These are phyloP conservation scores for Exidia glandulosa DNA, from an alignment of 768 basidiomycete species.

Conservation along the genomic window DNA sequence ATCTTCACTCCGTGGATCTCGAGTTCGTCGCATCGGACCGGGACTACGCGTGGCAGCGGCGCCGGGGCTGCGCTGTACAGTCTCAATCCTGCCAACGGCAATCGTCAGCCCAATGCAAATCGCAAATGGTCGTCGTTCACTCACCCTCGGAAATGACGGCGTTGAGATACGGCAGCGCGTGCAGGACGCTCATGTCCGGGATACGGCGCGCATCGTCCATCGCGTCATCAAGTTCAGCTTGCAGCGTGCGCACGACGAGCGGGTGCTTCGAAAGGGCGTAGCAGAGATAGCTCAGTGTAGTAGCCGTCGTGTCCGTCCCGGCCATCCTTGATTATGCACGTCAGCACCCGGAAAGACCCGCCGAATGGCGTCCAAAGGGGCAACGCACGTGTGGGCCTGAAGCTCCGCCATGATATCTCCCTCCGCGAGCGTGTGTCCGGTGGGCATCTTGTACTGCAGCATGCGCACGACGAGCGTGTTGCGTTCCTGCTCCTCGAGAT, in stretches of 20 bases:
- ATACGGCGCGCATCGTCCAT: constrained; percentile 27
- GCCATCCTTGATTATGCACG: constrained; percentile 42
- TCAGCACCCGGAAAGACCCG: background rate
- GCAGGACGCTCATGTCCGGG: constrained; percentile 51
- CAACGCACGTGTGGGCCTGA: constrained; percentile 66
- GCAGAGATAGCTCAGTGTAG: constrained; percentile 59
- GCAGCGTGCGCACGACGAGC: constrained; percentile 59
- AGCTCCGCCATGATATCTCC: constrained; percentile 68
- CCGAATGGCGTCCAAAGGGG: background rate
- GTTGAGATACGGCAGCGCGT: constrained; percentile 35
- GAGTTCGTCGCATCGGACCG: constrained; percentile 50
- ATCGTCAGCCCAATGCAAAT: background rate
- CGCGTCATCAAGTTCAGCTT: constrained; percentile 47
- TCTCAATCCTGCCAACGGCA: constrained; percentile 42
- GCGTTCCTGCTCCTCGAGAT: background rate
- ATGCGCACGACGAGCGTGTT: background rate
- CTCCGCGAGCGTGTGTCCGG: constrained; percentile 42
- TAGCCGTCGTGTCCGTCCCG: constrained; percentile 68
- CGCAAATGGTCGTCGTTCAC: too few species aligned
- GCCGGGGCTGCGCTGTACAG: constrained; percentile 63
- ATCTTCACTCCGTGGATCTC: constrained; percentile 72
- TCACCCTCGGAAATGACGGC: constrained; percentile 46
- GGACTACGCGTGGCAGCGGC: constrained; percentile 68
- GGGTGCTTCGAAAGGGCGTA: constrained; percentile 70
- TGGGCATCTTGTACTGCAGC: background rate